Conservation (phyloP, 768 basidiomycete species). For the Serendipita sp. region DNA sequence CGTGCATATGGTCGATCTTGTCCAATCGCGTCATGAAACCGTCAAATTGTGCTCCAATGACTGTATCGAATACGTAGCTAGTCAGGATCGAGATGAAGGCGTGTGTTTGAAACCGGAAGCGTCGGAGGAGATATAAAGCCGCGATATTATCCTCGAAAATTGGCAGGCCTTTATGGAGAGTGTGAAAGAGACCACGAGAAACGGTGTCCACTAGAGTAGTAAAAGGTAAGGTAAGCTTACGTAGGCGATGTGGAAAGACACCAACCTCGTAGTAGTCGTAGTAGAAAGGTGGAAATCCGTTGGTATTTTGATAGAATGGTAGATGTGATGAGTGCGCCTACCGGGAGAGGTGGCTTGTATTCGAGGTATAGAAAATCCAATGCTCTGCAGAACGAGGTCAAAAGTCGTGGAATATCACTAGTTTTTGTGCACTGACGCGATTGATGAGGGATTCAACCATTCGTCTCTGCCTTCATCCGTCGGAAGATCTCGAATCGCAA, state of each 20-base stretch:
- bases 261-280: conserved; percentile 65
- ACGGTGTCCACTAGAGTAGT: conserved; percentile 46
- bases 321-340: conserved; percentile 56
- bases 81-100: conserved; percentile 53
- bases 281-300: conserved; percentile 61
- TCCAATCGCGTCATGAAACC: conserved; percentile 28
- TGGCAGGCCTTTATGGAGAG: conserved; percentile 32
- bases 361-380: conserved; percentile 83
- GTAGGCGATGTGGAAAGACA: conserved; percentile 10
- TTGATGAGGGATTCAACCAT: conserved; percentile 57
- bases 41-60: conserved; percentile 62
- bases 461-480: conserved; percentile 47
- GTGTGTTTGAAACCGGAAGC: conserved; percentile 60
- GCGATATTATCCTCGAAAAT: conserved; percentile 44
- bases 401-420: background rate
- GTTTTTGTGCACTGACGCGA: conserved; percentile 20
- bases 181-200: conserved; percentile 45
- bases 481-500: conserved; percentile 64
- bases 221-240: background rate
- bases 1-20: conserved; percentile 13
- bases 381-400: conserved; percentile 36
- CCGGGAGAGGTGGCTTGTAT: conserved; percentile 71
- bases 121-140: conserved; percentile 39
- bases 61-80: conserved; percentile 65
- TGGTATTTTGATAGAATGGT: conserved; percentile 74